These are phyloP conservation scores for Albatrellus ellisii DNA, from an alignment of 768 basidiomycete species.

Conservation along the genomic window DNA sequence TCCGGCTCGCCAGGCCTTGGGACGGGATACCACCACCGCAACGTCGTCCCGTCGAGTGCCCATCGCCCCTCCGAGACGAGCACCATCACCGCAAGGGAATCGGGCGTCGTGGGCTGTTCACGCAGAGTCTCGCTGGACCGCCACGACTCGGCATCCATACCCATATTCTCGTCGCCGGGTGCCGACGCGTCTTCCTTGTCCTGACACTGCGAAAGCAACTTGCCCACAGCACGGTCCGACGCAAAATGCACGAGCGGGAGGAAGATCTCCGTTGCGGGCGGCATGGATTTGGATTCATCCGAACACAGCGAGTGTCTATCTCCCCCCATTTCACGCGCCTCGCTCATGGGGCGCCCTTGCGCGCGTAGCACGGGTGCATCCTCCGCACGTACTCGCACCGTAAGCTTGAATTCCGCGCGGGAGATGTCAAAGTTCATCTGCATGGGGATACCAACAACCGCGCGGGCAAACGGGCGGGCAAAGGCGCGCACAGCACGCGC, in stretches of 20 bases:
- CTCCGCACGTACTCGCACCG: constrained; percentile 45
- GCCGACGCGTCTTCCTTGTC: constrained; percentile 6
- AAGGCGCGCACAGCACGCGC: constrained; percentile 79
- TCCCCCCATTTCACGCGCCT: too few species aligned
- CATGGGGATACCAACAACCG: constrained; percentile 52
- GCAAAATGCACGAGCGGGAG: constrained; percentile 87
- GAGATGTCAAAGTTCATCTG: constrained; percentile 67
- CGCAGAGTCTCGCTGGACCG: constrained; percentile 43
- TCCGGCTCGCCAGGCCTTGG: constrained; percentile 18
- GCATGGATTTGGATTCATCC: constrained; percentile 19
- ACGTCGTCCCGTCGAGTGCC: constrained; percentile 33
- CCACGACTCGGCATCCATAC: constrained; percentile 9
- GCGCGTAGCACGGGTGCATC: constrained; percentile 28
- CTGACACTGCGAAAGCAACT: constrained; percentile 4
- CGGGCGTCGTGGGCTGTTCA: constrained; percentile 20
- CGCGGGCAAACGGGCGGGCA: constrained; percentile 70
- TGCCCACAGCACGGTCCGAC: constrained; percentile 21
- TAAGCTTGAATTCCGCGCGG: constrained; percentile 57
- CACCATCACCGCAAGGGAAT: constrained; percentile 28
- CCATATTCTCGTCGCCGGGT: constrained; percentile 1
- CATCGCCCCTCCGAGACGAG: constrained; percentile 33
- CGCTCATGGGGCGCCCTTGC: constrained; percentile 4
- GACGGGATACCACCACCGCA: constrained; percentile 29
- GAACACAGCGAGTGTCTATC: constrained; percentile 10
- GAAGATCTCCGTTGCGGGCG: constrained; percentile 75